Conservation (phyloP, 495 filamentous ascomycete species). For the Evansstolkia leycettana region DNA sequence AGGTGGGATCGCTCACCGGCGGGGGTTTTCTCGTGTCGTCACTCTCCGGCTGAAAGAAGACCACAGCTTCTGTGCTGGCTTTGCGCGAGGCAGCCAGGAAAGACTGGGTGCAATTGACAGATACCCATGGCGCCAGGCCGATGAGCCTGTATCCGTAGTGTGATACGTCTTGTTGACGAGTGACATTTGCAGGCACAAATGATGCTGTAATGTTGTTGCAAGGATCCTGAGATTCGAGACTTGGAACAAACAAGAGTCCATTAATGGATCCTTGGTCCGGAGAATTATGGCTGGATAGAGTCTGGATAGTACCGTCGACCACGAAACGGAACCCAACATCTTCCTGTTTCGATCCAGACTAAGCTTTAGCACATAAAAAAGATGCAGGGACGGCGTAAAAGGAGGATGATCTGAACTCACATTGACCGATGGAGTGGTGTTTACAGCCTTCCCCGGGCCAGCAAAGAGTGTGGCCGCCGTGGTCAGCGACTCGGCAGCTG, state of each 20-base stretch:
- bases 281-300: conserved; percentile 51
- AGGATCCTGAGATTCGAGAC: conserved; percentile 37
- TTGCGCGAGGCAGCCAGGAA: conserved; percentile 52
- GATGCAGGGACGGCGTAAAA: conserved; percentile 1
- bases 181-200: conserved; percentile 63
- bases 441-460: conserved; percentile 22
- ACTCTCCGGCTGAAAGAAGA: conserved; percentile 58
- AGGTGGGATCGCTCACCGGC: conserved; percentile 38
- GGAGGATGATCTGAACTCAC: conserved; percentile 16
- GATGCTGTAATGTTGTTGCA: conserved; percentile 46
- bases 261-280: conserved; percentile 42
- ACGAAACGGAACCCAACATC: conserved; percentile 53
- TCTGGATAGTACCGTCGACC: conserved; percentile 50
- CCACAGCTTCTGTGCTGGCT: conserved; percentile 48
- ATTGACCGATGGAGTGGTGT: conserved; percentile 21
- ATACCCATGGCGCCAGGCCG: conserved; percentile 84
- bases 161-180: conserved; percentile 55
- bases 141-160: conserved; percentile 42
- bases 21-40: conserved; percentile 49
- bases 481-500: too few species aligned
- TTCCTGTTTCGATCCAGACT: conserved; percentile 25
- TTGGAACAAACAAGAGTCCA: conserved; percentile 77
- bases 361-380: background rate
- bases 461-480: conserved; percentile 30
- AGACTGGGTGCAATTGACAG: conserved; percentile 48